Evolutionary conservation across 2,329 filamentous ascomycete genomes (phyloP).

Genomic region (Diaporthe nobilis): DNA sequence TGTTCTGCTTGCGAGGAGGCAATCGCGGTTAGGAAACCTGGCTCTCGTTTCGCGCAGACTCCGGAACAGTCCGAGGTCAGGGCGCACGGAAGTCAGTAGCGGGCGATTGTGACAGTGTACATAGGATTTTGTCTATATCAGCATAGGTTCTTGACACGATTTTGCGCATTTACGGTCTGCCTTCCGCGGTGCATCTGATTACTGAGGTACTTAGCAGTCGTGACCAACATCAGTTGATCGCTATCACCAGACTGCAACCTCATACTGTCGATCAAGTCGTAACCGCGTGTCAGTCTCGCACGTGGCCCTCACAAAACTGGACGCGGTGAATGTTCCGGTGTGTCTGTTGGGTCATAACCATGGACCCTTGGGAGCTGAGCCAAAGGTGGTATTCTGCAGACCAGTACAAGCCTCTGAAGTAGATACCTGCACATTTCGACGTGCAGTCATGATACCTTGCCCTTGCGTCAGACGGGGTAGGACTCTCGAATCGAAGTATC

Average conservation of each 20-base stretch:
- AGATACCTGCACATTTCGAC: too few species aligned
- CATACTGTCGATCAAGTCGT: not conserved
- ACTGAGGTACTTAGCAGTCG: not conserved
- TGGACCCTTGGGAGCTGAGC: not conserved
- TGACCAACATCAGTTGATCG: not conserved
- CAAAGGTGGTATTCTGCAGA: not conserved
- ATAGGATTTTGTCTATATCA: not conserved
- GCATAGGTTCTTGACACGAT: too few species aligned
- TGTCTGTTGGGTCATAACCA: not conserved
- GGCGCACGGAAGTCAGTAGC: not conserved
- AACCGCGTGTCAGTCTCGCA: not conserved
- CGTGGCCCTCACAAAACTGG: not conserved
- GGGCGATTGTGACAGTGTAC: not conserved
- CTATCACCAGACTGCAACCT: not conserved
- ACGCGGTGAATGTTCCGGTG: not conserved
- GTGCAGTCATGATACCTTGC: not conserved
- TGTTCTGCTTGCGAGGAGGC: constrained; percentile 6
- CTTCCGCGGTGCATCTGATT: too few species aligned
- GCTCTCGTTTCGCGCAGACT: not conserved
- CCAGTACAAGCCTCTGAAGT: not conserved
- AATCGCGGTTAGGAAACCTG: not conserved
- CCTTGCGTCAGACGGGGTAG: not conserved
- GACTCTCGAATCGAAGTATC: not conserved
- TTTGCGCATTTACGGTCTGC: not conserved
- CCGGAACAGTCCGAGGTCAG: not conserved